Evolutionary conservation across 495 filamentous ascomycete genomes (phyloP).

Genomic region (Neurospora tetraspora): DNA sequence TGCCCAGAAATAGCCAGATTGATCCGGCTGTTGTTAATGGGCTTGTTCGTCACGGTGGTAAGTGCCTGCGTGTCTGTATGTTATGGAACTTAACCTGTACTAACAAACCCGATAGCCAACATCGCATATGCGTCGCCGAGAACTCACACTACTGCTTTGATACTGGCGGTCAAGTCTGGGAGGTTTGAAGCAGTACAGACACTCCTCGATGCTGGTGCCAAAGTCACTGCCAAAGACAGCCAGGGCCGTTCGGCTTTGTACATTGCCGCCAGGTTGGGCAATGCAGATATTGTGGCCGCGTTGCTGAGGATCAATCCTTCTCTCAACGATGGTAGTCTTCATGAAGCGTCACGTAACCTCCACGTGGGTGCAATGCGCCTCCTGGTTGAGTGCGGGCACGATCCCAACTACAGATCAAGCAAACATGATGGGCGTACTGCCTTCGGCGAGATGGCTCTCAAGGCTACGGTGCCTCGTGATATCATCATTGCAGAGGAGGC

Average conservation of each 20-base stretch:
- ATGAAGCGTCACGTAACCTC: constrained; percentile 32
- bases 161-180: constrained; percentile 26
- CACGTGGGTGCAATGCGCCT: constrained; percentile 27
- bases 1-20: constrained; percentile 29
- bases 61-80: constrained; percentile 1
- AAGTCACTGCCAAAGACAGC: constrained; percentile 26
- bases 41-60: constrained; percentile 28
- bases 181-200: constrained; percentile 26
- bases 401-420: constrained; percentile 31
- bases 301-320: constrained; percentile 10
- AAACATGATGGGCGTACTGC: constrained; percentile 32
- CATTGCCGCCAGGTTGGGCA: constrained; percentile 21
- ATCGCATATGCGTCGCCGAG: constrained; percentile 26
- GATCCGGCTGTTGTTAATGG: constrained; percentile 23
- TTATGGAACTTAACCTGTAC: not conserved
- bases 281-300: constrained; percentile 11
- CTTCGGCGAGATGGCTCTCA: constrained; percentile 32
- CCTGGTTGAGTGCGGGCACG: constrained; percentile 29
- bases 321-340: constrained; percentile 34
- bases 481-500: constrained; percentile 21
- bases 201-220: constrained; percentile 27
- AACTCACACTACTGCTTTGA: constrained; percentile 28
- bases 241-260: constrained; percentile 31
- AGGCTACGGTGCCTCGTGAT: constrained; percentile 19
- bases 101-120: constrained; percentile 20